A percentile compares a stretch with the other conserved stretches of the same genome.
Evolutionary conservation across 805 yeast genomes (phyloP).

Genomic region (Myxozyma melibiosi): DNA sequence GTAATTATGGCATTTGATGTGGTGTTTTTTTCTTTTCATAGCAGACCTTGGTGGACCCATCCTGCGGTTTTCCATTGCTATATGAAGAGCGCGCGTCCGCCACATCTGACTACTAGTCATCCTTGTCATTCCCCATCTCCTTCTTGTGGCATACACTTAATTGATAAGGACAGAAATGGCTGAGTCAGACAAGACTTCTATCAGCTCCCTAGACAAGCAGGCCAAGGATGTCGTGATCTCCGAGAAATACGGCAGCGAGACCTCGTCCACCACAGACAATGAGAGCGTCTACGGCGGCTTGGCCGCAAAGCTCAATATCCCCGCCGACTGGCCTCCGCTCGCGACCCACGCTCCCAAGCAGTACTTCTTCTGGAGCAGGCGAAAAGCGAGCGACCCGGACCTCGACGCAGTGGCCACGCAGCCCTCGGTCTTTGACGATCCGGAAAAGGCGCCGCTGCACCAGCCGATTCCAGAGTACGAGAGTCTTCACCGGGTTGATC

Average conservation of each 20-base stretch:
- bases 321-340: constrained; percentile 29
- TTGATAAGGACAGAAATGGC: not conserved
- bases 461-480: constrained; percentile 25
- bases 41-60: no score
- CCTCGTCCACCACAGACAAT: not conserved
- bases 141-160: no score
- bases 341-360: constrained; percentile 17
- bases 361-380: constrained; percentile 24
- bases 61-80: no score
- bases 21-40: no score
- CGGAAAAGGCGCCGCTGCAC: constrained; percentile 16
- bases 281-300: constrained; percentile 12
- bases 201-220: not conserved
- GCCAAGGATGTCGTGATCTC: not conserved
- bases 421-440: constrained; percentile 33
- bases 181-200: not conserved
- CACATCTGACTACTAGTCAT: no score
- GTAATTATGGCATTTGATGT: no score
- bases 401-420: constrained; percentile 25
- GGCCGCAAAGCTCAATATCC: constrained; percentile 19
- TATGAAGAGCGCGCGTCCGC: no score
- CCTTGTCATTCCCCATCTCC: no score
- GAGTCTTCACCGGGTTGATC: constrained; percentile 53
- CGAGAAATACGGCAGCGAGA: not conserved
- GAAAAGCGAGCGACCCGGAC: constrained; percentile 5